Percentiles rank a stretch among this genome's conserved stretches.
phyloP scores from a whole-genome alignment of 495 filamentous ascomycete species.

The Penicillium egyptiacum region DNA sequence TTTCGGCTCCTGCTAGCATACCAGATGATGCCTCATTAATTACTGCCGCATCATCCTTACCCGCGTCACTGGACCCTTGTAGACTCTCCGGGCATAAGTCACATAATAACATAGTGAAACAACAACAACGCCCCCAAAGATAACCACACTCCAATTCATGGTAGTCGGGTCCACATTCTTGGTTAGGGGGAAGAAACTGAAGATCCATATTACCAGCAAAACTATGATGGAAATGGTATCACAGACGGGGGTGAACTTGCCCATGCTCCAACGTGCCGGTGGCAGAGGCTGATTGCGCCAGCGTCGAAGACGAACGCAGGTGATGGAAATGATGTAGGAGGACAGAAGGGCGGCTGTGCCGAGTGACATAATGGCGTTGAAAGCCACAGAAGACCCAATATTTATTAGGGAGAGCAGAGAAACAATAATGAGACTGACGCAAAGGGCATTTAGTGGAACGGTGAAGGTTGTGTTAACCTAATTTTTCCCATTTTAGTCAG shows the following conservation, averaged over 20 bases:
- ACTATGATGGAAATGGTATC: neutral
- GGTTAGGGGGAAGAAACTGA: neutral
- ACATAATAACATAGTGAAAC: neutral
- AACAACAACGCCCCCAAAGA: neutral
- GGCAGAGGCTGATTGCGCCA: neutral
- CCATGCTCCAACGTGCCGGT: neutral
- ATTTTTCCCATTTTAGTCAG: neutral
- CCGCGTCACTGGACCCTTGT: neutral
- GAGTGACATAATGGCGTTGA: neutral
- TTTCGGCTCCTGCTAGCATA: too few species aligned
- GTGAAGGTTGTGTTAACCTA: neutral
- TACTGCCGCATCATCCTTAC: neutral
- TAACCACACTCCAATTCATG: neutral
- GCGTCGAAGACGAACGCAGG: neutral
- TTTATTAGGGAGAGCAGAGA: neutral
- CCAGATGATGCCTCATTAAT: too few species aligned
- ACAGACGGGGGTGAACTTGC: neutral
- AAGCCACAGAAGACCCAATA: neutral
- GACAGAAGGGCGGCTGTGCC: neutral
- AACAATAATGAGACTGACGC: neutral
- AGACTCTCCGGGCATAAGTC: neutral
- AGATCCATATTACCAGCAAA: neutral
- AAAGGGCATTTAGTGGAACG: neutral
- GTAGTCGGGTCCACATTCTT: neutral
- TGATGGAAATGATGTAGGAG: neutral